Base-by-base conservation (phyloP, 75 land plant species). In the Pseudotsuga menziesii region DNA sequence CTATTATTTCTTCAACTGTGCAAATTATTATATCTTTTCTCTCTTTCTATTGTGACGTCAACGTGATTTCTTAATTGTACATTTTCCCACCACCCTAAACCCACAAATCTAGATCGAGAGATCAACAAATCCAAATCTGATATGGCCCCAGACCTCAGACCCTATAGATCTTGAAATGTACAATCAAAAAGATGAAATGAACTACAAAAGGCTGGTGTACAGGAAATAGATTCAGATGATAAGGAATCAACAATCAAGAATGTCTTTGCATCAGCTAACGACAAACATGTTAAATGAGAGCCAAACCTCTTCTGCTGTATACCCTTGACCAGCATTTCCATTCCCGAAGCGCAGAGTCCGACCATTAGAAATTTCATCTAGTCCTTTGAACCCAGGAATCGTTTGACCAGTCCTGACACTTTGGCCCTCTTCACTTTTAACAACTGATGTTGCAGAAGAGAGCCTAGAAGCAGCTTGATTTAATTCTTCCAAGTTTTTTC, bases 311-410 rank as follows among this genome's bases (percentile, higher is more conserved):
- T 97, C 99, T 72, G 93, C 85, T 57, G 95, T 95, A 76, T 97
- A 97, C 36, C 99, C 99, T 80, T 95, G 98, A 32, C 99, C 99
- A 82, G 92, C 95, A 92, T 97, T 97, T 4, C 99, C 99, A 71
- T 81, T 80, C 17, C 99, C 99, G 23, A 91, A 29, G 59, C 96
- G 85, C 55, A 22, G 17, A 62, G 87, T 66, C 61, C 92, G 86
- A 32, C 82, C 77, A 36, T 79, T 73, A 57, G 88, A 71, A 56
- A 75, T 79, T 77, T 97, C 98, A 69, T 94, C 99, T 77, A 78
- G 62, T 60, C 85, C 91, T 78, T 96, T 94, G 60, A 86, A 78
- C 35, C 84, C 89, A 79, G 85, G 36, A 73, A 76, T 63, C 4
- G 74, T 12, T 56, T 85, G 90, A 25, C 88, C 88, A 72, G 78